A percentile compares a stretch with the other conserved stretches of the same genome.
phyloP scores from a whole-genome alignment of 768 basidiomycete species.

The Tricholoma furcatifolium region DNA sequence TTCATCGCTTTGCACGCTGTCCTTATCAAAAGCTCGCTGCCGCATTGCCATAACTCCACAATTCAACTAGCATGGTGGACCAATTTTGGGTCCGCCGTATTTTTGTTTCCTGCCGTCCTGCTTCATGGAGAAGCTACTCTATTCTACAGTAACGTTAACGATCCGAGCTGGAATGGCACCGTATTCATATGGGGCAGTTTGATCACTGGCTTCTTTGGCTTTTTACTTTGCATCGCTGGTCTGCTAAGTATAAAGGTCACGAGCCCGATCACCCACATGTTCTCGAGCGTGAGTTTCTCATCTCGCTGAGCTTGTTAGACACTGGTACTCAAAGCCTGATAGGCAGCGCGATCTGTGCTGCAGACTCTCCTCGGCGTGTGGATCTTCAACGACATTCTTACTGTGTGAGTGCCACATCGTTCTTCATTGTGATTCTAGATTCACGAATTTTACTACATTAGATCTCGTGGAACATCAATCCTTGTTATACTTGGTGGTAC shows the following conservation, averaged over 20 bases:
- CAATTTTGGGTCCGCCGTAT: constrained; percentile 63
- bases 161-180: constrained; percentile 44
- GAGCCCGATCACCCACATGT: constrained; percentile 84
- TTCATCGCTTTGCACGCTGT: constrained; percentile 79
- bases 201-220: constrained; percentile 77
- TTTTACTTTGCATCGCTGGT: constrained; percentile 77
- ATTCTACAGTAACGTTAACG: constrained; percentile 34
- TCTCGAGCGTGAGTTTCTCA: constrained; percentile 61
- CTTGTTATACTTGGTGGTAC: constrained; percentile 67
- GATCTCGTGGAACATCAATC: constrained; percentile 65
- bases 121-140: constrained; percentile 51
- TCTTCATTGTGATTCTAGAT: not conserved
- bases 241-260: constrained; percentile 81
- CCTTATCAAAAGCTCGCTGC: constrained; percentile 68
- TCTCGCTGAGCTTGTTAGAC: constrained; percentile 1
- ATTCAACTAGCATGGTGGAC: constrained; percentile 81
- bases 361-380: constrained; percentile 80
- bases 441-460: constrained; percentile 23
- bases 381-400: constrained; percentile 74
- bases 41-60: constrained; percentile 66
- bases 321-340: constrained; percentile 13
- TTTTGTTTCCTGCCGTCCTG: constrained; percentile 64
- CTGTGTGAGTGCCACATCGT: constrained; percentile 46
- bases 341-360: constrained; percentile 82
- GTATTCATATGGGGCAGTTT: constrained; percentile 64